These are phyloP conservation scores for Acacia confusa DNA, from an alignment of 306 rosid genomes.

Conservation along the genomic window DNA sequence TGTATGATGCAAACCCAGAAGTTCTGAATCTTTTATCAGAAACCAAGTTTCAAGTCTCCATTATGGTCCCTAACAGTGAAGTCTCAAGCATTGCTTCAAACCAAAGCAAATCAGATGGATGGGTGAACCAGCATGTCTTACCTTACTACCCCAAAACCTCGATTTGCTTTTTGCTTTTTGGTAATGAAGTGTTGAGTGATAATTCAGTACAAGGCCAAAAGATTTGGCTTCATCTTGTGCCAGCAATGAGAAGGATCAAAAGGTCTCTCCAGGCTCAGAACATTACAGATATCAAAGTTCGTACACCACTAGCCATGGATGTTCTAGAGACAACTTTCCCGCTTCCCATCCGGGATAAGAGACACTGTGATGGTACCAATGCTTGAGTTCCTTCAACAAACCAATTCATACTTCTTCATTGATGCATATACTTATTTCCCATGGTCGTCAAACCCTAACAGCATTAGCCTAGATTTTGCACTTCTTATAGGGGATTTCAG, in stretches of 20 bases:
- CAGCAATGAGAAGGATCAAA: constrained; percentile 61
- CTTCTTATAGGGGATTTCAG: constrained; percentile 39
- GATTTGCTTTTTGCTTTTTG: constrained; percentile 69
- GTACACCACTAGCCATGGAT: constrained; percentile 88
- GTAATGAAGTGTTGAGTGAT: constrained; percentile 73
- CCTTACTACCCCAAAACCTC: constrained; percentile 58
- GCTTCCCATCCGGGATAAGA: constrained; percentile 51
- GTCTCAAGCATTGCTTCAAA: constrained; percentile 56
- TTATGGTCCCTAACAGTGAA: constrained; percentile 73
- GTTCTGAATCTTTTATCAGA: constrained; percentile 49
- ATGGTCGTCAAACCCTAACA: constrained; percentile 55
- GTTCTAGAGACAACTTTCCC: constrained; percentile 59
- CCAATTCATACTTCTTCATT: constrained; percentile 71
- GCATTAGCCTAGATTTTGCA: constrained; percentile 65
- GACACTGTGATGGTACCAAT: constrained; percentile 53
- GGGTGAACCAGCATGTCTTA: constrained; percentile 62
- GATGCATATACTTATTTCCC: constrained; percentile 80
- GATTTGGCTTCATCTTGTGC: constrained; percentile 71
- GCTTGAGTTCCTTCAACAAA: constrained; percentile 56
- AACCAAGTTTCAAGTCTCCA: constrained; percentile 65
- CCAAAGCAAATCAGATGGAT: constrained; percentile 68
- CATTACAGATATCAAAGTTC: constrained; percentile 51
- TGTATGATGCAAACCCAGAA: constrained; percentile 73
- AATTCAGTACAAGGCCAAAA: constrained; percentile 45
- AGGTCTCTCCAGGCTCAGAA: constrained; percentile 46